phyloP scores from a whole-genome alignment of 2,329 filamentous ascomycete species.

The Apiospora kogelbergensis region DNA sequence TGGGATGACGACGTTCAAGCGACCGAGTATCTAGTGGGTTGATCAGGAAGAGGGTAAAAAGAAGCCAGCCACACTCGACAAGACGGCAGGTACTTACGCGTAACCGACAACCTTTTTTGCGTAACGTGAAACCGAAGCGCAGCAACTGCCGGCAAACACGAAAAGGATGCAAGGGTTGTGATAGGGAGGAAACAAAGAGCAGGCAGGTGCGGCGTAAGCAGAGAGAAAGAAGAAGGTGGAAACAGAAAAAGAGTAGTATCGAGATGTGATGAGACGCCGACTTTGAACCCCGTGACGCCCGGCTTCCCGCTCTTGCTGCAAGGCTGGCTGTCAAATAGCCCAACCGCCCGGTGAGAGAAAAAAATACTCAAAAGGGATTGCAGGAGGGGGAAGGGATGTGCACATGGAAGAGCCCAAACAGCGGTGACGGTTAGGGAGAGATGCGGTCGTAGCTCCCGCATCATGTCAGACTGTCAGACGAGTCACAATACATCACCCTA shows the following conservation, averaged over 20 bases:
- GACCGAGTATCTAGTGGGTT: neutral
- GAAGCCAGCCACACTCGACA: neutral
- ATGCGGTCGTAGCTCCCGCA: neutral
- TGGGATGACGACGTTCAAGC: neutral
- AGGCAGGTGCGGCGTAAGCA: neutral
- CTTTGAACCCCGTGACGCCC: neutral
- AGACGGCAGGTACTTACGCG: neutral
- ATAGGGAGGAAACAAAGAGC: neutral
- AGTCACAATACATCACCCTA: neutral
- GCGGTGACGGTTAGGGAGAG: neutral
- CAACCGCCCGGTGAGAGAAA: neutral
- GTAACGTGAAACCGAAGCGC: conserved; percentile 5
- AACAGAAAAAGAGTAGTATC: neutral
- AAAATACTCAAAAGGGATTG: neutral
- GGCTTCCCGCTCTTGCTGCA: neutral
- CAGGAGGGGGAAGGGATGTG: neutral
- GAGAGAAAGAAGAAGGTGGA: neutral
- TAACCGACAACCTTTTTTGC: neutral
- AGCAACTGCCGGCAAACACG: neutral
- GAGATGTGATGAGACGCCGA: neutral
- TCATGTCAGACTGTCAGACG: conserved; percentile 4
- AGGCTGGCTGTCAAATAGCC: neutral
- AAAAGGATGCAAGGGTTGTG: neutral
- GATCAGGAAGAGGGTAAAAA: neutral
- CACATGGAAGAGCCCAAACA: neutral